Conservation (phyloP, 2,329 filamentous ascomycete genomes). For the Colletotrichum sp. region DNA sequence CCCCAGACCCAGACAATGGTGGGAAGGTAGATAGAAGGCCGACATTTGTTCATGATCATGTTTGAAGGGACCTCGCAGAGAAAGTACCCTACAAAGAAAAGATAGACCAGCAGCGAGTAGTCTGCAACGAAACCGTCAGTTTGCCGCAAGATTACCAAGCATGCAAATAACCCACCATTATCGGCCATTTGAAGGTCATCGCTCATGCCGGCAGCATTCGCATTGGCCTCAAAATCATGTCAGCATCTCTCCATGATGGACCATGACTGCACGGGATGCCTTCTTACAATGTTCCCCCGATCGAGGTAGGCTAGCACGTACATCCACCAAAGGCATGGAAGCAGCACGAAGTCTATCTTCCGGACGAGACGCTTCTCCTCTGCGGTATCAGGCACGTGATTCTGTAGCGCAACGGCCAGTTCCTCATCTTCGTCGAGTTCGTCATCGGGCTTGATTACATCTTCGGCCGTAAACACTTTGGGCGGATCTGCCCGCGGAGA, state of each 20-base stretch:
- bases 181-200: not conserved
- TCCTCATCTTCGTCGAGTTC: not conserved
- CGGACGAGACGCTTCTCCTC: constrained; percentile 43
- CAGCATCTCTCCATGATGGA: not conserved
- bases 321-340: constrained; percentile 48
- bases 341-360: constrained; percentile 50
- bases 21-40: constrained; percentile 5
- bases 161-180: not conserved
- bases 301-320: constrained; percentile 16
- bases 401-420: not conserved
- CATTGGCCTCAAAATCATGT: not conserved
- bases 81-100: not conserved
- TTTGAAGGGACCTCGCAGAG: not conserved
- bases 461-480: not conserved
- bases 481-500: not conserved
- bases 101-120: not conserved
- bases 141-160: not conserved
- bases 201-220: not conserved
- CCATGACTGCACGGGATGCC: not conserved
- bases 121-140: not conserved
- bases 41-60: not conserved
- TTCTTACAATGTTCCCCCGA: constrained; percentile 3
- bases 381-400: not conserved
- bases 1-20: constrained; percentile 21
- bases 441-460: not conserved